phyloP scores from a whole-genome alignment of 179 eudicot genomes.

The Dionaea muscipula region DNA sequence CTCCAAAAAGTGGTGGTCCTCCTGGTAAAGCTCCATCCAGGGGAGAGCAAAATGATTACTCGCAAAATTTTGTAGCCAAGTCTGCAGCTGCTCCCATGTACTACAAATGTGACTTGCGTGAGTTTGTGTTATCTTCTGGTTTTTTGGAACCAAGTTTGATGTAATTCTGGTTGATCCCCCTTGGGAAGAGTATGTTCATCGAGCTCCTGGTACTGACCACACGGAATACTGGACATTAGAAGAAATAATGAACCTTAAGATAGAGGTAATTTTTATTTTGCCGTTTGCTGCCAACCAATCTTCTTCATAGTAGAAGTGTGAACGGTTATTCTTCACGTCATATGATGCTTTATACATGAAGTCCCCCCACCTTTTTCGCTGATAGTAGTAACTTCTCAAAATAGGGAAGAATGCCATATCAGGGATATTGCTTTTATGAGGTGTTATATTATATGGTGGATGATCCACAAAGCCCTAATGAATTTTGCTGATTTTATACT shows the following conservation, averaged over 20 bases:
- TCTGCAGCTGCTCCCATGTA: slow-evolving; percentile 82
- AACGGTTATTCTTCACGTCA: too few relatives aligned
- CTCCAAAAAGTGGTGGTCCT: slow-evolving; percentile 53
- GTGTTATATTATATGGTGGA: too few relatives aligned
- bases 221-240: slow-evolving; percentile 90
- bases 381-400: too few relatives aligned
- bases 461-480: too few relatives aligned
- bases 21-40: slow-evolving; percentile 96
- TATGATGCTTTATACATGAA: too few relatives aligned
- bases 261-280: slow-evolving; percentile 55
- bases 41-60: slow-evolving; percentile 98
- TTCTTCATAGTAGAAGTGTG: neutral
- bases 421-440: too few relatives aligned
- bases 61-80: slow-evolving; percentile 85
- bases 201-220: slow-evolving; percentile 91
- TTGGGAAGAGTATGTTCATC: slow-evolving; percentile 98
- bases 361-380: too few relatives aligned
- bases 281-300: neutral
- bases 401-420: too few relatives aligned
- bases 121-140: slow-evolving; percentile 62
- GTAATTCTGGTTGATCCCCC: slow-evolving; percentile 96
- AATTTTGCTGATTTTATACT: too few relatives aligned
- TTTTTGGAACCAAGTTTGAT: slow-evolving; percentile 93
- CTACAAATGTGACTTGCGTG: slow-evolving; percentile 69
- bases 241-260: slow-evolving; percentile 87